Conservation (phyloP, 306 rosid genomes). For the Acacia melanoxylon region DNA sequence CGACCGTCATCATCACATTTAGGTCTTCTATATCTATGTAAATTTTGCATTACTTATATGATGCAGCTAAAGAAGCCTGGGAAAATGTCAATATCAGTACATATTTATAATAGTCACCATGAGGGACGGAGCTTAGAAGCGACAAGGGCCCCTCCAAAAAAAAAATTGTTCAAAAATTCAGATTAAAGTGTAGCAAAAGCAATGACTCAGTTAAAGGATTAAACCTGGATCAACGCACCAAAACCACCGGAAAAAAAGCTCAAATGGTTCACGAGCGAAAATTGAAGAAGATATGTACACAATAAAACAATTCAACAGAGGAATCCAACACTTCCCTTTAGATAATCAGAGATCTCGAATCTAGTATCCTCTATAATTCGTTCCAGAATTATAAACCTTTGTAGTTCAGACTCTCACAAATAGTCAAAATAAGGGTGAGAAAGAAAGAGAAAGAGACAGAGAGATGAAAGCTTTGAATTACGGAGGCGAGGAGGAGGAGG, state of each 20-base stretch:
- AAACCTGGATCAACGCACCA: background rate
- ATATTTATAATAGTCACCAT: background rate
- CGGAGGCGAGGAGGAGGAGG: background rate
- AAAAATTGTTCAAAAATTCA: too few relatives aligned
- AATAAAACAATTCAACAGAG: background rate
- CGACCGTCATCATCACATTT: too few relatives aligned
- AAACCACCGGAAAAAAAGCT: background rate
- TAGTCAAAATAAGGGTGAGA: background rate
- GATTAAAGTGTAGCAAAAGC: background rate
- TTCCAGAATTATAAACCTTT: background rate
- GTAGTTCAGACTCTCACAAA: background rate
- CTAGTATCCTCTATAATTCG: background rate
- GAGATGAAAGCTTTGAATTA: slow-evolving; percentile 4
- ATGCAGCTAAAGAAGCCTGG: background rate
- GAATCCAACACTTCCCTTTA: background rate
- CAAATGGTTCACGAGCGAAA: background rate
- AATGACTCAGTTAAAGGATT: background rate
- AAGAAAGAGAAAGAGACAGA: background rate
- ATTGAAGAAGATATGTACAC: background rate
- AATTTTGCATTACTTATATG: background rate
- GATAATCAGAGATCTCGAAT: background rate
- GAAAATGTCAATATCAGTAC: background rate
- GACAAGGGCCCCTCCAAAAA: too few relatives aligned
- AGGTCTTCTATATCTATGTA: too few relatives aligned
- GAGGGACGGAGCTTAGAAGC: too few relatives aligned